phyloP scores from a whole-genome alignment of 495 filamentous ascomycete genomes.

The Corynascus novoguineensis region DNA sequence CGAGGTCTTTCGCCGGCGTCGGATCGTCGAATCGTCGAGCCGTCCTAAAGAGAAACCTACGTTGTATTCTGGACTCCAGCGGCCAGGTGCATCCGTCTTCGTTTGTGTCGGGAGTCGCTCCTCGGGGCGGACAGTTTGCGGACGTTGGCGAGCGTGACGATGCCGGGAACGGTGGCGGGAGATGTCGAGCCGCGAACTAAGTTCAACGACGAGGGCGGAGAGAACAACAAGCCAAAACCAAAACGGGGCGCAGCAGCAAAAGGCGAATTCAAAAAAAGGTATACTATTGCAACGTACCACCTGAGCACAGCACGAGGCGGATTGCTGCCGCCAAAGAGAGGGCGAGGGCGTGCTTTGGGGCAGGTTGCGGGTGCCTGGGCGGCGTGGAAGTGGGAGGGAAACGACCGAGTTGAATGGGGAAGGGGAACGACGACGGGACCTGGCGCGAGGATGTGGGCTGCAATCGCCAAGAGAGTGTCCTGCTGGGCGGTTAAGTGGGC shows the following conservation, averaged over 20 bases:
- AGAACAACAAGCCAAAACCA: background rate
- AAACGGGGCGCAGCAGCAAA: background rate
- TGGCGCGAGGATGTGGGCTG: slow-evolving; percentile 22
- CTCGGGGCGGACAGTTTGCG: background rate
- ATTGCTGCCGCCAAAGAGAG: background rate
- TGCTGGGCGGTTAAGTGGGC: slow-evolving; percentile 20
- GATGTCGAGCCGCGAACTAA: background rate
- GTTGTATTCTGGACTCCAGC: background rate
- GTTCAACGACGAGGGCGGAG: background rate
- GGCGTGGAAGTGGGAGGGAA: slow-evolving; percentile 3
- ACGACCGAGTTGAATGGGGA: slow-evolving; percentile 9
- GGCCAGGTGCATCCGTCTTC: background rate
- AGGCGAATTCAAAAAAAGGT: background rate
- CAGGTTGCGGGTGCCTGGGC: background rate
- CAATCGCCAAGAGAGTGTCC: slow-evolving; percentile 20
- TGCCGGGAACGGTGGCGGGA: background rate
- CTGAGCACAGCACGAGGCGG: background rate
- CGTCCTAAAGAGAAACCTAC: background rate
- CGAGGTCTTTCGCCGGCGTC: background rate
- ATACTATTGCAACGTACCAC: background rate
- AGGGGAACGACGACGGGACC: slow-evolving; percentile 26
- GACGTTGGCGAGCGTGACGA: background rate
- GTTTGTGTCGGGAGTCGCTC: background rate
- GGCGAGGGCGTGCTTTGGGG: background rate
- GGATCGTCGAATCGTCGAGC: background rate